These are phyloP conservation scores for Fraxinus sp. DNA, from an alignment of 305 asterid genomes.

Conservation along the genomic window DNA sequence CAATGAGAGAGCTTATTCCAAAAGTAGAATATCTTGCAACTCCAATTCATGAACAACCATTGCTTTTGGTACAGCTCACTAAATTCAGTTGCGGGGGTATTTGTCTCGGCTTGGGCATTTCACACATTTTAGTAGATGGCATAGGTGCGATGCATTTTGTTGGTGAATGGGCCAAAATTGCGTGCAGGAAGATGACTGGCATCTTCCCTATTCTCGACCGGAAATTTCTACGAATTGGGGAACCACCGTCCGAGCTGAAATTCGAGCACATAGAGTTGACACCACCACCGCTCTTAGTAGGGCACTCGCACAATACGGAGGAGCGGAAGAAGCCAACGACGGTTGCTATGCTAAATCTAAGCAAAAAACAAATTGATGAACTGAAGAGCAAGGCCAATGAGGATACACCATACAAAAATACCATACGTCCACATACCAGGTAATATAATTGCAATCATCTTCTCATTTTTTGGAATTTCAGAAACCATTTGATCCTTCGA, in stretches of 20 bases:
- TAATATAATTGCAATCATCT: no score
- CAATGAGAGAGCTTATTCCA: not conserved
- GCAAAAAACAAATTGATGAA: not conserved
- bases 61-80: not conserved
- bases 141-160: not conserved
- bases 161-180: not conserved
- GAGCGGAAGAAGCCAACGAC: constrained; percentile 20
- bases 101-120: not conserved
- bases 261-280: not conserved
- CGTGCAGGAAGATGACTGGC: not conserved
- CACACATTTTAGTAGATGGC: not conserved
- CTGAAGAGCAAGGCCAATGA: constrained; percentile 19
- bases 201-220: not conserved
- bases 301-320: not conserved
- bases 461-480: no score
- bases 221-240: not conserved
- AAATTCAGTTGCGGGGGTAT: not conserved
- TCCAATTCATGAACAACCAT: constrained; percentile 9
- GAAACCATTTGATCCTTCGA: no score
- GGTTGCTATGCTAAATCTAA: constrained; percentile 4
- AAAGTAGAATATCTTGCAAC: not conserved
- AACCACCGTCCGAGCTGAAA: not conserved
- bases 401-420: not conserved
- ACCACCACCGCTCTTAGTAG: constrained; percentile 14
- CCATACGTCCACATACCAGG: not conserved